These are phyloP conservation scores for Globisporangium nodosum DNA, from an alignment of 352 stramenopile species.

Conservation along the genomic window DNA sequence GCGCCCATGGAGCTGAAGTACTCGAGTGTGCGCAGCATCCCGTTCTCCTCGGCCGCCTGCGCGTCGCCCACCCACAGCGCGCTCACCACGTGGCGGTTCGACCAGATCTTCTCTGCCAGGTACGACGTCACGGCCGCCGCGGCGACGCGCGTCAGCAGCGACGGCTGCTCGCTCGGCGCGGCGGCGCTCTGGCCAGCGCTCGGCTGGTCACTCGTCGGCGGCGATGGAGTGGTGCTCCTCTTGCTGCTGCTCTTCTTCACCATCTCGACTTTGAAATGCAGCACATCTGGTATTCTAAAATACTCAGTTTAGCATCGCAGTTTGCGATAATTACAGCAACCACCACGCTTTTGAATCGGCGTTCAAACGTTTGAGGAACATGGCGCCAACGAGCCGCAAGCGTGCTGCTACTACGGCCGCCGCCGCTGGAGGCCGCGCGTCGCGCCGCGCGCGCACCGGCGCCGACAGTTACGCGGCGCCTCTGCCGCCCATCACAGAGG, in stretches of 20 bases:
- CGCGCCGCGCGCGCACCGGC: slow-evolving; percentile 20
- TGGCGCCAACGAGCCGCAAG: slow-evolving; percentile 13
- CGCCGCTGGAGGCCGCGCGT: neutral
- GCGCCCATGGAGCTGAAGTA: slow-evolving; percentile 74
- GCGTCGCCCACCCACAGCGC: slow-evolving; percentile 56
- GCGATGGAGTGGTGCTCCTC: neutral
- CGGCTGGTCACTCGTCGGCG: too few species aligned
- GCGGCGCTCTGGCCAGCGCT: neutral
- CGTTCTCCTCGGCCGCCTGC: slow-evolving; percentile 44
- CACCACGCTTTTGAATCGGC: too few species aligned
- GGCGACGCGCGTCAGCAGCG: slow-evolving; percentile 46
- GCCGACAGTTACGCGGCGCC: slow-evolving; percentile 14
- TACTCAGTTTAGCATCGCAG: too few species aligned
- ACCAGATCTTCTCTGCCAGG: slow-evolving; percentile 79
- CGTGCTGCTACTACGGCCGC: slow-evolving; percentile 12
- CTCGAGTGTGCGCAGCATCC: slow-evolving; percentile 72
- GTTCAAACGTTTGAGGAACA: neutral
- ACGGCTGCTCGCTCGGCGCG: slow-evolving; percentile 22
- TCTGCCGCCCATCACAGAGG: slow-evolving; percentile 56
- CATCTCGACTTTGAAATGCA: neutral
- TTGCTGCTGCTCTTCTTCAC: slow-evolving; percentile 5
- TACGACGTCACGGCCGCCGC: slow-evolving; percentile 66
- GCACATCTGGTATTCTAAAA: too few species aligned
- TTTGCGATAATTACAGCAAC: too few species aligned
- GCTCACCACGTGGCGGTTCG: slow-evolving; percentile 57